These are phyloP conservation scores for Diplodia scrobiculata DNA, from an alignment of 2,329 filamentous ascomycete species.

Conservation along the genomic window DNA sequence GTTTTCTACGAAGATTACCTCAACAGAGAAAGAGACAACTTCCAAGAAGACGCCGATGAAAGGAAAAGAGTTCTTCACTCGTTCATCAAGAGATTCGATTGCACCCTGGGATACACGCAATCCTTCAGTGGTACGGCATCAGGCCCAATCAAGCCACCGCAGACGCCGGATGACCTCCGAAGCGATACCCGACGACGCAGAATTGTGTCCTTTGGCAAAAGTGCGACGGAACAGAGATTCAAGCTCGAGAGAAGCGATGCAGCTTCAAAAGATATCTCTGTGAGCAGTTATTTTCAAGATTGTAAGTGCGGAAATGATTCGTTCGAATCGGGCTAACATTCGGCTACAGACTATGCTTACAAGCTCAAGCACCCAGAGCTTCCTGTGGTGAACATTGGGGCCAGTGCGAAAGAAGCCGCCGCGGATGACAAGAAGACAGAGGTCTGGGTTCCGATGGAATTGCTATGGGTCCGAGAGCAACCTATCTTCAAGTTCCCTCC, in stretches of 20 bases:
- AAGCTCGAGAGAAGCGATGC: background rate
- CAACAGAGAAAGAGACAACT: background rate
- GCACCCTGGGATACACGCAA: background rate
- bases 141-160: background rate
- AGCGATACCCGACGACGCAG: background rate
- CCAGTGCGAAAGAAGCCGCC: background rate
- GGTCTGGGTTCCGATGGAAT: conserved; percentile 3
- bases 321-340: background rate
- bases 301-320: background rate
- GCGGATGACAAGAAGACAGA: too few relatives aligned
- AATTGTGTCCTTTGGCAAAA: background rate
- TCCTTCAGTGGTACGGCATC: background rate
- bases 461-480: conserved; percentile 8
- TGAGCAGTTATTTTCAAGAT: background rate
- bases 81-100: background rate
- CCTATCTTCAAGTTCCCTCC: background rate
- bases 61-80: background rate
- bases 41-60: background rate
- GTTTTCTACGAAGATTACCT: background rate
- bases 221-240: background rate
- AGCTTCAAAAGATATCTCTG: background rate
- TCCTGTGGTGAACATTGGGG: background rate
- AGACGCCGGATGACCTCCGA: background rate
- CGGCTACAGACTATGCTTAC: background rate
- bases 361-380: background rate